Percentiles rank a stretch among this genome's conserved stretches.
phyloP scores from a whole-genome alignment of 2,329 filamentous ascomycete genomes.

The Phialemonium atrogriseum region DNA sequence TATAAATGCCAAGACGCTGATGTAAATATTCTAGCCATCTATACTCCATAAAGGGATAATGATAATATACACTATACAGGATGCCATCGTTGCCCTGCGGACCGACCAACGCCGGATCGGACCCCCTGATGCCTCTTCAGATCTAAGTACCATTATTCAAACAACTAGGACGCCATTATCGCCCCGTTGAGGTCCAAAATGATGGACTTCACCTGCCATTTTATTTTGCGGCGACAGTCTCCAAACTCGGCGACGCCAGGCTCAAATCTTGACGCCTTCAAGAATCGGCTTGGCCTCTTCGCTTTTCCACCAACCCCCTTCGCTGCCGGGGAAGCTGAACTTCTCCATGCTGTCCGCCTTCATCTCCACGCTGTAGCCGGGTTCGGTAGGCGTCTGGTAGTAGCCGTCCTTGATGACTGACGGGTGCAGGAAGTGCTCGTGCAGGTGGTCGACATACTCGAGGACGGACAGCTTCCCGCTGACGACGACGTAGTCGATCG shows the following conservation, averaged over 20 bases:
- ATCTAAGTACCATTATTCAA: conserved; percentile 1
- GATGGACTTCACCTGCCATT: conserved; percentile 5
- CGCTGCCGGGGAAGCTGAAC: conserved; percentile 68
- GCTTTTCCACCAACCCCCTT: conserved; percentile 77
- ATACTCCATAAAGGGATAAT: too few relatives aligned
- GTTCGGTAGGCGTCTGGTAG: conserved; percentile 74
- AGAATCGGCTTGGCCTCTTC: conserved; percentile 71
- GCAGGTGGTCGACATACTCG: conserved; percentile 88
- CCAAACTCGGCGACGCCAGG: background rate
- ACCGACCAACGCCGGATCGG: conserved; percentile 10
- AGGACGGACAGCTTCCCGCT: conserved; percentile 72
- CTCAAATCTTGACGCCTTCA: conserved; percentile 49
- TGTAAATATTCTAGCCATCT: too few relatives aligned
- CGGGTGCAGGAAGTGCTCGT: conserved; percentile 87
- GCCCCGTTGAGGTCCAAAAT: conserved; percentile 16
- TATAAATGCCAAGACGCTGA: too few relatives aligned
- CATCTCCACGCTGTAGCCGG: conserved; percentile 93
- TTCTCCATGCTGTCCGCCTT: conserved; percentile 77
- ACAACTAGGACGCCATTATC: conserved; percentile 23
- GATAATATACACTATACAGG: conserved; percentile 13
- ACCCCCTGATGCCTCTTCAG: conserved; percentile 7
- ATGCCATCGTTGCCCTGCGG: conserved; percentile 20
- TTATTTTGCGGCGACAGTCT: background rate
- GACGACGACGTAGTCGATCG: conserved; percentile 87
- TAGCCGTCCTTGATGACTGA: conserved; percentile 74